Evolutionary conservation across 352 stramenopile genomes (phyloP), one percentile per base, ranked within the genome.

Genomic region (Phytopythium boreale): DNA sequence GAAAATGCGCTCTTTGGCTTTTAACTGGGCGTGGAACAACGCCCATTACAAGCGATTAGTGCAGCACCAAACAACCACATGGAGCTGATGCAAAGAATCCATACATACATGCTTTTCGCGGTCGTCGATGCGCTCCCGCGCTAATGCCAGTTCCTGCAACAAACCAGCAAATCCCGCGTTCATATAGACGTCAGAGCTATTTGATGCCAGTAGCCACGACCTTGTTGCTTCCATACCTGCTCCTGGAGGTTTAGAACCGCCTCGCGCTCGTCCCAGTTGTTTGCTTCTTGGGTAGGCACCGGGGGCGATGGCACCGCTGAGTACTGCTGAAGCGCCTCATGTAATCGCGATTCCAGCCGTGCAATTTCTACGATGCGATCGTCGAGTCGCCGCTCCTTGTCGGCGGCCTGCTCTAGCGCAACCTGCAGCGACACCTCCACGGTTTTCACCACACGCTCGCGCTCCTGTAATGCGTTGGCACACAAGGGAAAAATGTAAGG

Each of bases 1-100:
- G 17, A 84, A 66, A 14, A 79, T 66, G n/a, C 77, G 77, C 44
- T 87, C 70, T 61, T 81, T 87, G 17, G 66, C 62, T 47, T 58
- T 61, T 0, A 87, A 29, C 75, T 87, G 31, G 15, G 7, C 34
- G 24, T 29, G 3, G 20, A n/a, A 24, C n/a, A n/a, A n/a, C n/a
- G n/a, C n/a, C n/a, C n/a, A n/a, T n/a, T n/a, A n/a, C n/a, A n/a
- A n/a, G n/a, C n/a, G n/a, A n/a, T 26, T n/a, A 41, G 34, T 22
- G 36, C n/a, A 17, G 12, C 15, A 31, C 15, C 14, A 50, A 52
- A n/a, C 7, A 37, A 2, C 29, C 10, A 24, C 27, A 52, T 37
- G 6, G 50, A 19, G 37, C 19, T 11, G 34, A 66, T 14, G 53
- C n/a, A 51, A 47, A 2, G 8, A 4, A 49, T 7, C 19, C 55